phyloP scores from a whole-genome alignment of 768 basidiomycete species.

The Tulasnella sp. region DNA sequence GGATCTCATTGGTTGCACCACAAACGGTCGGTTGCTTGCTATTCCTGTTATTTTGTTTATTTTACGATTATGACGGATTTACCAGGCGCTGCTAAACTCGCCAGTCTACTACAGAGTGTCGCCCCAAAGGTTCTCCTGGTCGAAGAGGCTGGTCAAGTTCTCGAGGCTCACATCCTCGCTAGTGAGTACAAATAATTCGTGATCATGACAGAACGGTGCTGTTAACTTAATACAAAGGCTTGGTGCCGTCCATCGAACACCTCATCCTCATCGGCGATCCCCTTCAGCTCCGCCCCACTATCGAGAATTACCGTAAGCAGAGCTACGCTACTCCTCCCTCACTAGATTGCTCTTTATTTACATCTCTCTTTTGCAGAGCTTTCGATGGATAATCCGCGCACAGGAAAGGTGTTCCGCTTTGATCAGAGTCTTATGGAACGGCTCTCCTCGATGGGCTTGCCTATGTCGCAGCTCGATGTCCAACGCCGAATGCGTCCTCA shows the following conservation, averaged over 20 bases:
- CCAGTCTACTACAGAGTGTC: constrained; percentile 52
- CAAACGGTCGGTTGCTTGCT: constrained; percentile 44
- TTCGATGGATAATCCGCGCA: constrained; percentile 58
- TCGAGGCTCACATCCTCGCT: constrained; percentile 65
- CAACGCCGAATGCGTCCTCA: constrained; percentile 69
- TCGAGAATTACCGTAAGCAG: constrained; percentile 37
- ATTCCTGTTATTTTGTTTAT: not conserved
- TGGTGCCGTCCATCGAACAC: constrained; percentile 59
- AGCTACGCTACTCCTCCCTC: too few species aligned
- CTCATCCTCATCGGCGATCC: constrained; percentile 75
- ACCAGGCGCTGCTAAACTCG: constrained; percentile 60
- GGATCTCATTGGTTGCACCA: constrained; percentile 72
- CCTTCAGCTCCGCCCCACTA: constrained; percentile 58
- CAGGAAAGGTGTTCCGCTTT: constrained; percentile 50
- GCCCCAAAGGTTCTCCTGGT: constrained; percentile 57
- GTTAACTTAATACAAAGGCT: constrained; percentile 27
- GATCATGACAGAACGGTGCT: not conserved
- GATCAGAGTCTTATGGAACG: constrained; percentile 74
- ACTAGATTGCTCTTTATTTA: too few species aligned
- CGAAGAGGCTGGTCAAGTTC: constrained; percentile 75
- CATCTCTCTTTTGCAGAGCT: too few species aligned
- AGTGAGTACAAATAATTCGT: constrained; percentile 12
- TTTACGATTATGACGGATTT: not conserved
- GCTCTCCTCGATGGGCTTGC: constrained; percentile 45
- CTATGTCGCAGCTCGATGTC: constrained; percentile 62